These are phyloP conservation scores for Rhynchosporium graminicola DNA, from an alignment of 2,329 filamentous ascomycete genomes.

Conservation along the genomic window DNA sequence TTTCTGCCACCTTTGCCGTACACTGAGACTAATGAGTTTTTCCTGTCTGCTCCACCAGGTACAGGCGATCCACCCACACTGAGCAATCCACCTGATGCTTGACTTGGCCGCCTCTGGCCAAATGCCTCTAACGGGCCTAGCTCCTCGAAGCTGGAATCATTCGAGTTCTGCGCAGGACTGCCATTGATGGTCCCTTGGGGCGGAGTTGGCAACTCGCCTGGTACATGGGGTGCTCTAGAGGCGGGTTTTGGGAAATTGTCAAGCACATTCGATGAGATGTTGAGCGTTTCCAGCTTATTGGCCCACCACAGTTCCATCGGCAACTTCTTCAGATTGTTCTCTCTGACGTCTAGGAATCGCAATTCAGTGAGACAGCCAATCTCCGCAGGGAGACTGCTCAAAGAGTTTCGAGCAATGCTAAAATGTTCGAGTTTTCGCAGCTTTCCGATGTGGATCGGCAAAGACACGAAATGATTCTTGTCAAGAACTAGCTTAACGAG, in stretches of 20 bases:
- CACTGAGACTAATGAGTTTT: constrained; percentile 81
- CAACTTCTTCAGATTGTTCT: constrained; percentile 88
- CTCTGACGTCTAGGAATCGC: constrained; percentile 81
- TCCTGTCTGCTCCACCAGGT: constrained; percentile 61
- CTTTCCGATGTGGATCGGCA: constrained; percentile 83
- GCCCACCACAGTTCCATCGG: constrained; percentile 97
- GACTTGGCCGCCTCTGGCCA: constrained; percentile 74
- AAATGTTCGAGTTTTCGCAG: constrained; percentile 84
- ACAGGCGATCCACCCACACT: constrained; percentile 75
- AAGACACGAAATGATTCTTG: constrained; percentile 91
- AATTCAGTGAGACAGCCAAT: constrained; percentile 87
- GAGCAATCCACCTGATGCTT: constrained; percentile 74
- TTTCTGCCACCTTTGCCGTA: constrained; percentile 80
- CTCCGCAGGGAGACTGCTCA: constrained; percentile 80
- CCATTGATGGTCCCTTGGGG: constrained; percentile 22
- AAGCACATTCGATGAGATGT: constrained; percentile 92
- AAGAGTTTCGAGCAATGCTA: constrained; percentile 88
- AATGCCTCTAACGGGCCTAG: constrained; percentile 65
- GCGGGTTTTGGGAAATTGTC: constrained; percentile 87
- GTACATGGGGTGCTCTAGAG: constrained; percentile 65
- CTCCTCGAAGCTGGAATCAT: constrained; percentile 76
- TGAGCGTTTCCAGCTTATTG: constrained; percentile 84
- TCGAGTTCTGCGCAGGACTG: constrained; percentile 45
- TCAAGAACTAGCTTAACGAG: constrained; percentile 87
- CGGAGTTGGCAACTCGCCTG: constrained; percentile 46